Base-by-base conservation (phyloP, 768 basidiomycete genomes). In the Daedalea quercina region DNA sequence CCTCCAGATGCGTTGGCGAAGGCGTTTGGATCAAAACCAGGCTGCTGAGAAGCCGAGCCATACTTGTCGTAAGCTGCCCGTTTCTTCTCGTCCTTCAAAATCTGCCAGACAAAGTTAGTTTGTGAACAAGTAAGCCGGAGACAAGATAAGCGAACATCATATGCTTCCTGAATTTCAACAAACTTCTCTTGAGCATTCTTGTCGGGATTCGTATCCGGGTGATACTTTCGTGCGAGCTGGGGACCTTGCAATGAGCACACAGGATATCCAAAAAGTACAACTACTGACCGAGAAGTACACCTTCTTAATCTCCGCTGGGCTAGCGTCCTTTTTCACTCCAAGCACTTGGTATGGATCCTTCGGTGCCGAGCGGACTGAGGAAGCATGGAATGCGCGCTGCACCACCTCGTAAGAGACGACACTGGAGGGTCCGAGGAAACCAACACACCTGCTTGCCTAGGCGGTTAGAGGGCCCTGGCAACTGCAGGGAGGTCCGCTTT, bases 141-240 rank as follows among this genome's bases (percentile, higher is more conserved):
- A 53, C 46, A 52, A 22, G 35, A 28, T 44, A 45, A 25, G 70
- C 84, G 59, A 58, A 97, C 95, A 69, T 98, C 96, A 72, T 98
- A 99, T 11, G 96, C 96, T 61, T 84, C 81, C 67, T 98, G 96
- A 53, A 98, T 97, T 69, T 99, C 95, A 17, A 94, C 78, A 67
- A 99, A 99, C 67, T 90, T 91, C 57, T 89, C 90, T 60, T 91
- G 85, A 0, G 95, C 91, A 44, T 76, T 77, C 63, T 91, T 88
- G 71, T 95, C 91, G 40, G 92, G 88, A 70, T 94, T 98, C 12
- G 94, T 94, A 65, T 99, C 96, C 0, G 96, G 96, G 69, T 99
- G 96, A 64, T 88, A 96, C 75, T 98, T 95, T 56, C 95, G 89
- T 17, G 96, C 96, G 58, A 99, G 86, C 95, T 96, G 64, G 31